Evolutionary conservation across 106 monocot genomes (phyloP).

Genomic region (Amphibolis antarctica): DNA sequence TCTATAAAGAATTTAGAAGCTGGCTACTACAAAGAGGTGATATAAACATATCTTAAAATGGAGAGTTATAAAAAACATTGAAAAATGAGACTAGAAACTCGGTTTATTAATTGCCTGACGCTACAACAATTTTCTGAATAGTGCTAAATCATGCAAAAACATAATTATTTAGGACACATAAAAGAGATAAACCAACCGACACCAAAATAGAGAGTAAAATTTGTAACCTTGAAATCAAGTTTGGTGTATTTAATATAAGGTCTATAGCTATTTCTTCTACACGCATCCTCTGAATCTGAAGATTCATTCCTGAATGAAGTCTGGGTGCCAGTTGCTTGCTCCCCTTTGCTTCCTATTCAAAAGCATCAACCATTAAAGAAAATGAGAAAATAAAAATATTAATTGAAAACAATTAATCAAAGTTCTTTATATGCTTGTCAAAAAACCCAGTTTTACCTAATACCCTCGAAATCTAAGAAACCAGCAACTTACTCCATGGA

Average conservation of each 20-base stretch:
- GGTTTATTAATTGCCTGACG: not conserved
- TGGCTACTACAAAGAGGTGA: too few species aligned
- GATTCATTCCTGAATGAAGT: not conserved
- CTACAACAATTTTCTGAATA: not conserved
- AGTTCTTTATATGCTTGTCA: not conserved
- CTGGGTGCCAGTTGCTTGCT: conserved; percentile 6
- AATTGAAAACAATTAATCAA: not conserved
- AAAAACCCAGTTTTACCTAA: not conserved
- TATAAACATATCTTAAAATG: too few species aligned
- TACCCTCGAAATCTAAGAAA: not conserved
- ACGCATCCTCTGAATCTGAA: conserved; percentile 14
- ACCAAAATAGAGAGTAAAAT: not conserved
- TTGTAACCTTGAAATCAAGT: conserved; percentile 73
- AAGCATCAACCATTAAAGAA: not conserved
- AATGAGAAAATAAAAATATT: not conserved
- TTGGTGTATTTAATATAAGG: conserved; percentile 83
- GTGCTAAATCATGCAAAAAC: not conserved
- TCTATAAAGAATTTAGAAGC: too few species aligned
- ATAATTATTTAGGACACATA: not conserved
- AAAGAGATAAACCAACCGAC: not conserved
- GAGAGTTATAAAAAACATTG: too few species aligned
- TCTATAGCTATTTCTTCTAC: conserved; percentile 39
- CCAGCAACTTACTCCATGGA: too few species aligned
- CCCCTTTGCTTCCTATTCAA: conserved; percentile 1
- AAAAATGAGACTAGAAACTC: not conserved